A percentile compares a stretch with the other conserved stretches of the same genome.
Conservation (phyloP, 805 yeast species). For the Lipomyces yamadae region DNA sequence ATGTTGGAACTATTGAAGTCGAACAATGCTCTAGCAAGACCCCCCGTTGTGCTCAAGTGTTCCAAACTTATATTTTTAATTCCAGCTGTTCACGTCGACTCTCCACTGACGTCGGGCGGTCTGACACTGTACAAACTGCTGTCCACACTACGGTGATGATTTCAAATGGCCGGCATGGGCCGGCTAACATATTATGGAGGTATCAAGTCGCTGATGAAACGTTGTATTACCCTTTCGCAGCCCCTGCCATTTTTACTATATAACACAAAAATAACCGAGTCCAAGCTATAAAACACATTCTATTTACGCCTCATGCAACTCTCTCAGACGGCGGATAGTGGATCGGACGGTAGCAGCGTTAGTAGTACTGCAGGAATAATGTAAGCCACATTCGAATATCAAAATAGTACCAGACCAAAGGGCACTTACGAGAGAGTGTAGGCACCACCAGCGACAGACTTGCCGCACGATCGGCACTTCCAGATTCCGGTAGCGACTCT, state of each 20-base stretch:
- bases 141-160: too few species aligned
- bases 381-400: background rate
- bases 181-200: background rate
- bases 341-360: slow-evolving; percentile 99
- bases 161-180: too few species aligned
- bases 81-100: too few species aligned
- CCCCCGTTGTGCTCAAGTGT: too few species aligned
- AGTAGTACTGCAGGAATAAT: slow-evolving; percentile 62
- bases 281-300: slow-evolving; percentile 17
- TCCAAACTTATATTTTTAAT: too few species aligned
- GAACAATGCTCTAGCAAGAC: too few species aligned
- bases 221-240: slow-evolving; percentile 10
- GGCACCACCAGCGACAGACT: slow-evolving; percentile 99
- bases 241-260: slow-evolving; percentile 12
- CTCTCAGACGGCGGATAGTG: slow-evolving; percentile 99
- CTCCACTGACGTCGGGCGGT: too few species aligned
- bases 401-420: background rate
- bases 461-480: slow-evolving; percentile 92
- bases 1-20: too few species aligned
- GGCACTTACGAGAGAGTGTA: slow-evolving; percentile 78
- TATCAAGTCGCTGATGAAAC: background rate
- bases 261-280: slow-evolving; percentile 20
- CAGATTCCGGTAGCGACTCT: slow-evolving; percentile 99
- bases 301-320: slow-evolving; percentile 95
- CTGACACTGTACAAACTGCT: too few species aligned